A percentile compares a stretch with the other conserved stretches of the same genome.
Evolutionary conservation across 768 basidiomycete genomes (phyloP).

Genomic region (Gloeopeniophorella convolvens): DNA sequence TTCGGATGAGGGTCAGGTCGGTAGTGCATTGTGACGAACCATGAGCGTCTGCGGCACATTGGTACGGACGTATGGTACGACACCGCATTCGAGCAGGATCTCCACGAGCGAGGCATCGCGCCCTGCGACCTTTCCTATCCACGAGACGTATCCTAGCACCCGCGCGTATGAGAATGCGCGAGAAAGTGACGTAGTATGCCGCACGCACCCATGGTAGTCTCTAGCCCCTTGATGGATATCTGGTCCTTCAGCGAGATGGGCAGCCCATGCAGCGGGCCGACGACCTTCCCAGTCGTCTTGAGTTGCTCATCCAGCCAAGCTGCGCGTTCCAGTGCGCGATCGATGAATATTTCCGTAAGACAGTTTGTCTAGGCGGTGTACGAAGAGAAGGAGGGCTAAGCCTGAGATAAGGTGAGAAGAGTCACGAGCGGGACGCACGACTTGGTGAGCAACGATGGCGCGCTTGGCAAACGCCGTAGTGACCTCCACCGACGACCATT

Average conservation of each 20-base stretch:
- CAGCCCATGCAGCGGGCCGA: slow-evolving; percentile 42
- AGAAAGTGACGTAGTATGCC: slow-evolving; percentile 14
- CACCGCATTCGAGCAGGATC: slow-evolving; percentile 48
- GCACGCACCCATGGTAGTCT: slow-evolving; percentile 47
- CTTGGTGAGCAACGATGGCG: slow-evolving; percentile 44
- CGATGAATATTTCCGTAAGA: slow-evolving; percentile 44
- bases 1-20: neutral
- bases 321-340: slow-evolving; percentile 37
- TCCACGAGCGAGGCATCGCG: slow-evolving; percentile 47
- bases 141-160: slow-evolving; percentile 43
- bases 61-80: slow-evolving; percentile 50
- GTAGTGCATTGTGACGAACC: slow-evolving; percentile 26
- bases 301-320: slow-evolving; percentile 37
- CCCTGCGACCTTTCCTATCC: slow-evolving; percentile 43
- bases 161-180: slow-evolving; percentile 3
- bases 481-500: slow-evolving; percentile 54
- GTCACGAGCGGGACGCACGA: slow-evolving; percentile 27
- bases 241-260: slow-evolving; percentile 43
- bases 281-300: slow-evolving; percentile 32
- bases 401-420: neutral
- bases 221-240: slow-evolving; percentile 53
- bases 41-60: slow-evolving; percentile 53
- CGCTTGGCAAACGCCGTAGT: slow-evolving; percentile 42
- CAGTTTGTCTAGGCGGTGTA: slow-evolving; percentile 36
- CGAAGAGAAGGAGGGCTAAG: neutral